Base-by-base conservation (phyloP, 441 rosid genomes). In the Codiaeum variegatum region DNA sequence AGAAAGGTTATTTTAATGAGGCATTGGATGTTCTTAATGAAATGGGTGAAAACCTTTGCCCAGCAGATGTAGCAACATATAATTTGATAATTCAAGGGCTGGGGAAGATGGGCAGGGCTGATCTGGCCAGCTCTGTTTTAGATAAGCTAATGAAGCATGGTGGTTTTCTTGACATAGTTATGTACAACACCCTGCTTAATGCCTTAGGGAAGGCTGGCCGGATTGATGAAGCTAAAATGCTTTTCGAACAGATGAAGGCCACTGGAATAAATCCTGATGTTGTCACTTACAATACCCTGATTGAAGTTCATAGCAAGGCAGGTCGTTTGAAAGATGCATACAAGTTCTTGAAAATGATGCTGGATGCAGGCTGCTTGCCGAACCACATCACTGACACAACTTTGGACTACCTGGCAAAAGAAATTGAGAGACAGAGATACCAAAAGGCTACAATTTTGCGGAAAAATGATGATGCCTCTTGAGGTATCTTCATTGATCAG, bases 71-170 rank as follows among this genome's bases (percentile, higher is more conserved):
- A 32, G 95, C 91, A 67, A 92, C 97, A 28, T 94, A 90, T 83
- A 94, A 90, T 71, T 79, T 86, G 67, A 83, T 92, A 76, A 88
- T 92, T 76, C 98, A 89, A 75, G 92, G 98, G 21, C 74, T 92
- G 26, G 90, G 98, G 47, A 90, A 88, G 87, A 84, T 84, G 86
- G 97, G 97, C 63, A 88, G 91, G 71, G 97, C 97, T 0, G 95
- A 92, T 73, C 76, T 92, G 66, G 97, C 97, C 0, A 83, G 89
- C 42, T 83, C 85, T 0, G 82, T 90, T 75, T 85, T 89, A 10
- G 93, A 90, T 31, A 89, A 83, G 79, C 81, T 94, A 68, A 80
- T 84, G 74, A 80, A 82, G 79, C 85, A 85, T 24, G 98, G 98
- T 49, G 97, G 97, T 23, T 89, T 83, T 76, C 85, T 94, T 46